These are phyloP conservation scores for Linum trigynum DNA, from an alignment of 345 rosid species.

Conservation along the genomic window DNA sequence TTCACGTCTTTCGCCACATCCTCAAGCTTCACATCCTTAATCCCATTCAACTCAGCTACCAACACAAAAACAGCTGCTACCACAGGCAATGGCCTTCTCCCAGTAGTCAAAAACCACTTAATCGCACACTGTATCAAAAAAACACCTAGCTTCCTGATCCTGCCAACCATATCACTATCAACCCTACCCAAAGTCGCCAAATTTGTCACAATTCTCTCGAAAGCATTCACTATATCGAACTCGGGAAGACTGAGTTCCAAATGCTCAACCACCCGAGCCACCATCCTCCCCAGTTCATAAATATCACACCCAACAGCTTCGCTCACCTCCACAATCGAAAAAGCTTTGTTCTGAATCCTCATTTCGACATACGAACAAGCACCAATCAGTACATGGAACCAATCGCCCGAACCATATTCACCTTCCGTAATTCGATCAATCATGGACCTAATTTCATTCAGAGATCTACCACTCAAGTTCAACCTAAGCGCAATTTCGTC, in stretches of 20 bases:
- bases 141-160: slow-evolving; percentile 51
- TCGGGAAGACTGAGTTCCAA: slow-evolving; percentile 39
- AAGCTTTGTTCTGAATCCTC: slow-evolving; percentile 40
- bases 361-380: slow-evolving; percentile 52
- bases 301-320: slow-evolving; percentile 40
- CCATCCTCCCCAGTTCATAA: slow-evolving; percentile 61
- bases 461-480: slow-evolving; percentile 19
- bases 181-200: slow-evolving; percentile 22
- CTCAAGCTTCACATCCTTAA: slow-evolving; percentile 35
- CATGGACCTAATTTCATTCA: slow-evolving; percentile 26
- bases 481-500: slow-evolving; percentile 23
- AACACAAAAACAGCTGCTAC: slow-evolving; percentile 64
- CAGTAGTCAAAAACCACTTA: slow-evolving; percentile 69
- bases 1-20: slow-evolving; percentile 39
- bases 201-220: slow-evolving; percentile 30
- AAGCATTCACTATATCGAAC: slow-evolving; percentile 42
- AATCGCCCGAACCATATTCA: slow-evolving; percentile 54
- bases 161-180: slow-evolving; percentile 33
- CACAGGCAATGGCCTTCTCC: slow-evolving; percentile 67
- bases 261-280: slow-evolving; percentile 52
- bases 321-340: slow-evolving; percentile 43
- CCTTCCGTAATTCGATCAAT: slow-evolving; percentile 46
- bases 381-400: slow-evolving; percentile 60
- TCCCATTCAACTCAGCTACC: slow-evolving; percentile 50
- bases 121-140: slow-evolving; percentile 63